Percentiles rank a stretch among this genome's conserved stretches.
Conservation (phyloP, 1,284 basidiomycete genomes). For the Papiliotrema laurentii region DNA sequence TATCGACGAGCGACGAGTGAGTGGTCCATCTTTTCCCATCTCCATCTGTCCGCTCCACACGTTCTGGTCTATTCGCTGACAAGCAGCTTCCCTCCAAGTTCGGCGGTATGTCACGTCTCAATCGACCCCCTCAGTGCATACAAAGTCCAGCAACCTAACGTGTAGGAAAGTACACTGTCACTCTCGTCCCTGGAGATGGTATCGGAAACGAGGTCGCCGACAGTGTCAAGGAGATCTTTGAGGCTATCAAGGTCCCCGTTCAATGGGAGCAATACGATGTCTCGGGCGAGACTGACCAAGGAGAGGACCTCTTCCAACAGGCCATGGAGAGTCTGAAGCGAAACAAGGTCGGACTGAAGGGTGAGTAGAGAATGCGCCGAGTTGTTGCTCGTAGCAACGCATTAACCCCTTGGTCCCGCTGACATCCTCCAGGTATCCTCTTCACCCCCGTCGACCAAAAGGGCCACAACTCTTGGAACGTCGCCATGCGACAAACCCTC, state of each 20-base stretch:
- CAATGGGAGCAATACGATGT: constrained; percentile 99
- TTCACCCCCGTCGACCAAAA: constrained; percentile 96
- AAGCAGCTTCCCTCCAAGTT: constrained; percentile 82
- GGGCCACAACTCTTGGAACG: constrained; percentile 99
- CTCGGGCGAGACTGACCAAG: constrained; percentile 89
- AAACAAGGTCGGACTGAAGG: constrained; percentile 98
- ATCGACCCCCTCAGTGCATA: constrained; percentile 20
- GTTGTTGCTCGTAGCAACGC: too few relatives aligned
- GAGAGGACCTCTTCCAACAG: constrained; percentile 93
- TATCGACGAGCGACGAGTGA: constrained; percentile 40
- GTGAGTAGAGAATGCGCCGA: constrained; percentile 57
- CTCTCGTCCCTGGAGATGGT: constrained; percentile 93
- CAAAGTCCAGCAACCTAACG: constrained; percentile 3
- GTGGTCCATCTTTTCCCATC: constrained; percentile 6
- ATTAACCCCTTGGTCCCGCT: not conserved
- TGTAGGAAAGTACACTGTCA: constrained; percentile 58
- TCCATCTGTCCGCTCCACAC: not conserved
- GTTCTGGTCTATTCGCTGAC: not conserved
- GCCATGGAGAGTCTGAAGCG: constrained; percentile 94
- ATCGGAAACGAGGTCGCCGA: constrained; percentile 96
- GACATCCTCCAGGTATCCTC: constrained; percentile 73
- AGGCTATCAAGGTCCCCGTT: constrained; percentile 94
- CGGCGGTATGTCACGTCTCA: constrained; percentile 69
- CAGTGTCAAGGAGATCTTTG: constrained; percentile 98
- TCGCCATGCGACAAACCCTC: constrained; percentile 98